Evolutionary conservation across 805 yeast genomes (phyloP).

Genomic region (Yamadazyma ubonensis): DNA sequence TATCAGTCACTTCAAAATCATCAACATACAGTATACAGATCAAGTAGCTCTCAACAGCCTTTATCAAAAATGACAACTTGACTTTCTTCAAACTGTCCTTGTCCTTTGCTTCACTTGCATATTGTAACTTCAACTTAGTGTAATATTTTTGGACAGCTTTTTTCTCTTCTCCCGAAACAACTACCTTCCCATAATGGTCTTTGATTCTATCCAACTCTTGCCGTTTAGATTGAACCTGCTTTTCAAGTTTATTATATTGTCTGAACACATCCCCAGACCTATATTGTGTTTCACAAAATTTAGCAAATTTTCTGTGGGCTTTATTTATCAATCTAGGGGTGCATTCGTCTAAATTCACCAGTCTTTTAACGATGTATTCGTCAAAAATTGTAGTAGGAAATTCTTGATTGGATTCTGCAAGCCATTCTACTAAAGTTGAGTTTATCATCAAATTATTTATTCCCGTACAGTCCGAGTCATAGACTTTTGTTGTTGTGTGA

Average conservation of each 20-base stretch:
- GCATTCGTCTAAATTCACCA: constrained; percentile 3
- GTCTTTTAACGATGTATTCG: constrained; percentile 45
- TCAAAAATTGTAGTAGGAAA: constrained; percentile 57
- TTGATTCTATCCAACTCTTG: constrained; percentile 52
- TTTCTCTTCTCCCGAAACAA: constrained; percentile 46
- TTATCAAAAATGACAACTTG: constrained; percentile 44
- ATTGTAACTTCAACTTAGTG: constrained; percentile 47
- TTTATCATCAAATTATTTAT: constrained; percentile 25
- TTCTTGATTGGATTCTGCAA: constrained; percentile 67
- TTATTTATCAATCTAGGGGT: constrained; percentile 5
- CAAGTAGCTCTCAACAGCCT: constrained; percentile 61
- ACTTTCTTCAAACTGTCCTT: constrained; percentile 37
- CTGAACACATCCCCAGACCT: constrained; percentile 44
- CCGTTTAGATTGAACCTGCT: constrained; percentile 40
- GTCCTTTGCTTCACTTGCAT: constrained; percentile 49
- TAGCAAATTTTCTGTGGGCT: constrained; percentile 46
- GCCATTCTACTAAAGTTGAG: constrained; percentile 64
- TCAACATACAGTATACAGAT: constrained; percentile 49
- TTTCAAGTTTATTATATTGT: constrained; percentile 42
- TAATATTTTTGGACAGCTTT: constrained; percentile 54
- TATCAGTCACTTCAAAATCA: constrained; percentile 58
- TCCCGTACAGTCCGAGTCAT: constrained; percentile 14
- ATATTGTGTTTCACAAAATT: constrained; percentile 68
- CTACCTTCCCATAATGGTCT: constrained; percentile 38
- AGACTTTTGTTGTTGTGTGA: not conserved